Conservation (phyloP, 2,329 filamentous ascomycete species). For the Ophiognomonia clavigignenti-juglandacearum region DNA sequence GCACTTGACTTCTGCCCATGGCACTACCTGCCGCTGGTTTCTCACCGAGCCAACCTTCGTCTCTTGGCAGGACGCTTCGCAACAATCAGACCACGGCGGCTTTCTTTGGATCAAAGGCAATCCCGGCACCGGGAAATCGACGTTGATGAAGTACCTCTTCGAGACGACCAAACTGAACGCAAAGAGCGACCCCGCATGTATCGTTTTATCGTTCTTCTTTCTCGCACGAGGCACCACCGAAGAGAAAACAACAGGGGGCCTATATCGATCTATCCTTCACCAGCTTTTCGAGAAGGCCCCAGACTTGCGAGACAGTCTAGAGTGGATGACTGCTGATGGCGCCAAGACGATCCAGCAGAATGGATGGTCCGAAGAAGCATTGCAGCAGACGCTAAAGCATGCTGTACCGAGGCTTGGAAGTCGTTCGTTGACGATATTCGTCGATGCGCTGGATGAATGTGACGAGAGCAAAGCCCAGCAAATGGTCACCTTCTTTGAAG, state of each 20-base stretch:
- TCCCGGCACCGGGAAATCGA: constrained; percentile 37
- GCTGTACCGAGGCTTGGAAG: constrained; percentile 13
- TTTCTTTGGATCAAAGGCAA: constrained; percentile 41
- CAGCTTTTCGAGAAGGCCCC: constrained; percentile 34
- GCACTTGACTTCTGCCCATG: constrained; percentile 12
- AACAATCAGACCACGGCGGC: constrained; percentile 23
- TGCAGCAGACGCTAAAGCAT: constrained; percentile 15
- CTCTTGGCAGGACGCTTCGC: constrained; percentile 11
- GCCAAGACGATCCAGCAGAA: not conserved
- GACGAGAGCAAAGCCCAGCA: constrained; percentile 33
- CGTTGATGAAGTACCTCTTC: constrained; percentile 34
- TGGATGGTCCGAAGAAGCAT: constrained; percentile 8
- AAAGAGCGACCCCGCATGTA: not conserved
- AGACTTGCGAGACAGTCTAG: constrained; percentile 27
- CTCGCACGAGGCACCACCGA: constrained; percentile 36
- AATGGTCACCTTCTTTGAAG: constrained; percentile 40
- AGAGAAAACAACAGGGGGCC: constrained; percentile 38
- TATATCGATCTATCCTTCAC: constrained; percentile 42
- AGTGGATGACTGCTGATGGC: constrained; percentile 17
- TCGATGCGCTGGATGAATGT: constrained; percentile 20
- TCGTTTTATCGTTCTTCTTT: constrained; percentile 40
- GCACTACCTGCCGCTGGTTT: constrained; percentile 18
- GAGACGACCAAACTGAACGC: constrained; percentile 10
- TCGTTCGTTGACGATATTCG: constrained; percentile 12
- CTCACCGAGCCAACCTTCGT: constrained; percentile 13